Evolutionary conservation across 139 green algal species (phyloP), one percentile per base, ranked within the genome.

Genomic region (Micractinium sp.): DNA sequence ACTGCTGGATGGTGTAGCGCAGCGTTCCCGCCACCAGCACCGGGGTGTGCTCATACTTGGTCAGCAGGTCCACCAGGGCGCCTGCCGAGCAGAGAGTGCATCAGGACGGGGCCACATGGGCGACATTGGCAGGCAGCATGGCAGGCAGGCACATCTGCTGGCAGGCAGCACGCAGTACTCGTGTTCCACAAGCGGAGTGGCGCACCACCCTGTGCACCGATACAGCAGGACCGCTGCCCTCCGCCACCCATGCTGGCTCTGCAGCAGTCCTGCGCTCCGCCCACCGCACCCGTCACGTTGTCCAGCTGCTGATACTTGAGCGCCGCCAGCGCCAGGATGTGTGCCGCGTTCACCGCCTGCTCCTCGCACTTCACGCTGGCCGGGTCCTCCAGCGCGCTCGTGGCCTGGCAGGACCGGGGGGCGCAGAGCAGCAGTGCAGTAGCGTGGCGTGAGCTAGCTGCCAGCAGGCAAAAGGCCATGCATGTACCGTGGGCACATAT

Each of bases 21-120:
- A 93, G 90, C 9, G 96, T 77, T 35, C 95, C 95, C 5, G 95
- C 95, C 39, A 96, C 74, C 20, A 93, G 53, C 12, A 35, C 78
- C 0, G 96, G 91, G 31, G 96, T 82, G 91, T 97, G 95, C 82
- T 98, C 96, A 66, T 95, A 90, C 90, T 94, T 93, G 90, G 93
- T 95, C 3, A 97, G 85, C 66, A 93, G 61, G n/a, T 96, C 92
- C 83, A 97, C 82, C 71, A 98, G 82, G 1, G 85, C 67, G 3
- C 75, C 76, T 87, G 83, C 83, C 20, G 63, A 71, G 63, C 63
- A 71, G 22, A 23, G 20, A 71, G 63, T 31, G 47, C 7, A 56
- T 5, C 47, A 56, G 47, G 47, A 56, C 47, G 47, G 47, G 47
- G 47, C 47, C 5, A 5, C 47, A 9, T 56, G 47, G 47, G 47